Evolutionary conservation across 345 rosid genomes (phyloP), one percentile per base, ranked within the genome.

Genomic region (Syzygium jambos): DNA sequence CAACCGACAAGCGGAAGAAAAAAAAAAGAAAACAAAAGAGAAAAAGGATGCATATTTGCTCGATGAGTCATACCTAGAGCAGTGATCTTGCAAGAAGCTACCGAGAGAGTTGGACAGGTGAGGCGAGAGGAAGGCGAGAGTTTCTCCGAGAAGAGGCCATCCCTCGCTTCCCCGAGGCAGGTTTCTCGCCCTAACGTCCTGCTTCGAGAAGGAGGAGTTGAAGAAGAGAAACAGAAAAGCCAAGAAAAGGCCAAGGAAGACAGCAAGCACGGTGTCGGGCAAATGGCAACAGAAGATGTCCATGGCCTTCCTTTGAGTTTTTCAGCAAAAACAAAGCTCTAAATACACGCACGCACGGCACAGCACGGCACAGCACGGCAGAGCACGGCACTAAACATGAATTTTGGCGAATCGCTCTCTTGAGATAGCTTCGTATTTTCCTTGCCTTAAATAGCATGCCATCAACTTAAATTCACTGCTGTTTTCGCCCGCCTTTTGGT

Each of bases 81-180:
- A 89, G 86, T 85, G 97, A 53, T 93, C 86, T 89, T 94, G 93
- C 86, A 97, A 91, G 96, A 96, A 97, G 73, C 52, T 78, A 6
- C 98, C 96, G 12, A 91, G 85, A 88, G 98, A 93, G 88, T 91
- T 92, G 77, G 98, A 96, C 89, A 87, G 88, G 87, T 97, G 99
- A 88, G 99, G 97, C 89, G 92, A 92, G 92, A 97, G 95, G 89
- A 96, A 93, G 90, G 92, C 89, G 63, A 94, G 90, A 85, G 98
- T 94, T 86, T 97, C 96, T 6, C 99, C 99, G 34, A 90, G 56
- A 21, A 97, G 85, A 43, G 99, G 98, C 98, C 93, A 95, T 52
- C 99, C 99, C 95, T 91, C 94, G 89, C 86, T 89, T 13, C 99
- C 99, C 82, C 85, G 78, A 16, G 96, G 95, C 53, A 93, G 84